Conservation (phyloP, 1,139 yeast species). For the Blastobotrys persicus region DNA sequence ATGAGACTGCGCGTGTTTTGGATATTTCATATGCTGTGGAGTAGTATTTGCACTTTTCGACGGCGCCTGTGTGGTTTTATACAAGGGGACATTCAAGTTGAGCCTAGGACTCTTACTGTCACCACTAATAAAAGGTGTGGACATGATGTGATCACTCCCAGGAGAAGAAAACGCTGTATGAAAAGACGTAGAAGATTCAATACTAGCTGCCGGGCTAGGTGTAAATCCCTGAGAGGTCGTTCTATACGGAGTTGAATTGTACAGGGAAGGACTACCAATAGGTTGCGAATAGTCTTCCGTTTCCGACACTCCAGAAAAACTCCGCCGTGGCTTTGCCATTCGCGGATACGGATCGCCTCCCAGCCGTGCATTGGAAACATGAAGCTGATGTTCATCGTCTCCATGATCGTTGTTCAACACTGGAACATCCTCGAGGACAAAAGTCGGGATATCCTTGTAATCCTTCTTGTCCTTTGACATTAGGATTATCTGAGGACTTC, state of each 20-base stretch:
- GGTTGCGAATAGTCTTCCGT: slow-evolving; percentile 6
- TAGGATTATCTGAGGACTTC: neutral
- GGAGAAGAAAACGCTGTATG: slow-evolving; percentile 11
- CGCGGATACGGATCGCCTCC: slow-evolving; percentile 37
- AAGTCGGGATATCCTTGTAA: slow-evolving; percentile 33
- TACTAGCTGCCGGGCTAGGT: slow-evolving; percentile 12
- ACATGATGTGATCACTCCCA: neutral
- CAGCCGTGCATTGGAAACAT: slow-evolving; percentile 12
- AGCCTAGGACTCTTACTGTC: slow-evolving; percentile 12
- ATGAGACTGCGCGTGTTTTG: slow-evolving; percentile 9
- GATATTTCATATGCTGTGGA: slow-evolving; percentile 11
- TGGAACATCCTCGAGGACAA: slow-evolving; percentile 38
- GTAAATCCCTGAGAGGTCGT: slow-evolving; percentile 10
- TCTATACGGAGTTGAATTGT: slow-evolving; percentile 6
- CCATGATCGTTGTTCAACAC: slow-evolving; percentile 15
- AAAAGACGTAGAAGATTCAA: slow-evolving; percentile 8
- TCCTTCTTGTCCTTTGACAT: slow-evolving; percentile 5
- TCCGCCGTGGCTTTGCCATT: slow-evolving; percentile 28
- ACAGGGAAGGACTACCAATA: slow-evolving; percentile 9
- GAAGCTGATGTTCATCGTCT: slow-evolving; percentile 15
- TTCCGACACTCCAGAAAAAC: slow-evolving; percentile 15
- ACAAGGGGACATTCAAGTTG: slow-evolving; percentile 18
- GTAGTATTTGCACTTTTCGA: slow-evolving; percentile 6
- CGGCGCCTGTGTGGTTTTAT: slow-evolving; percentile 6
- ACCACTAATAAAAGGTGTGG: neutral